These are phyloP conservation scores for Syzygium syzygioides DNA, from an alignment of 441 rosid species.

Conservation along the genomic window DNA sequence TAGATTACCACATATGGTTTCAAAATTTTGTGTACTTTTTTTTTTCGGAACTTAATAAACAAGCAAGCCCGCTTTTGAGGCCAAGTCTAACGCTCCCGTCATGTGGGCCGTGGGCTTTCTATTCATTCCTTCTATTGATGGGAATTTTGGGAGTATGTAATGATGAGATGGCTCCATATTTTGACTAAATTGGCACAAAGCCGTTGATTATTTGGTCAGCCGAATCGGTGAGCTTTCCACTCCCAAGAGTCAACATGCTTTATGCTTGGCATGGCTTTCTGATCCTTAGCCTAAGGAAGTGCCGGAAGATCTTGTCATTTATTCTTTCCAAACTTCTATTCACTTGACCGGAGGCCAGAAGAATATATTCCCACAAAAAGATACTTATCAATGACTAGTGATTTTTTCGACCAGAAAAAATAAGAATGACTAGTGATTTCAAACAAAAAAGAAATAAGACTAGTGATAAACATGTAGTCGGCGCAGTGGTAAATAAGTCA, in stretches of 20 bases:
- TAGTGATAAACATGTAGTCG: neutral
- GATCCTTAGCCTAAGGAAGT: neutral
- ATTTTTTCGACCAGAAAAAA: neutral
- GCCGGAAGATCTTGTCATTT: neutral
- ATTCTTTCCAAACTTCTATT: neutral
- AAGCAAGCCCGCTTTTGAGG: neutral
- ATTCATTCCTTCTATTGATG: neutral
- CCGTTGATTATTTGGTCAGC: conserved; percentile 14
- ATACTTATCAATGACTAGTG: neutral
- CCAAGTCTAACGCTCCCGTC: conserved; percentile 1
- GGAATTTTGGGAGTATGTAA: conserved; percentile 3
- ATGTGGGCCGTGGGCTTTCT: conserved; percentile 11
- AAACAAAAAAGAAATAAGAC: neutral
- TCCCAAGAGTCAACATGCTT: neutral
- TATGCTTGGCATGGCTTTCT: neutral
- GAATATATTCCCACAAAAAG: neutral
- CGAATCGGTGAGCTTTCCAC: neutral
- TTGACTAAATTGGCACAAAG: neutral
- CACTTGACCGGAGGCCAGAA: neutral
- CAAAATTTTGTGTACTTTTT: neutral
- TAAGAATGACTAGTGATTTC: no score
- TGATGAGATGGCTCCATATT: conserved; percentile 20
- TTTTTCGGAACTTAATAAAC: neutral
- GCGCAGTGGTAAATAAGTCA: neutral
- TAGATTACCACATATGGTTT: neutral